These are phyloP conservation scores for bread wheat (Triticum aestivum) DNA, from an alignment of 176 grass and related monocot genomes.

Conservation along the genomic window IWGSC_CS_RefSeq_v2.1 NC_057797.1:280407838-280408337, in stretches of 20 bases:
- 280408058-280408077: conserved; percentile 26
- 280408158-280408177: conserved; percentile 60
- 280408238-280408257: conserved; percentile 26
- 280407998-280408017: not conserved
- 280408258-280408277: conserved; percentile 6
- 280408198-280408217: conserved; percentile 76
- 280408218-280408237: not conserved
- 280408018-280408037: conserved; percentile 8
- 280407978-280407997: not conserved
- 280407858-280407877: not conserved
- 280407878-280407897: not conserved
- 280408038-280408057: not conserved
- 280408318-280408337: not conserved
- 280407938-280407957: not conserved
- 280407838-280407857: not conserved
- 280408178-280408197: conserved; percentile 92
- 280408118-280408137: conserved; percentile 99
- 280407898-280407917: not conserved
- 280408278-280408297: not conserved
- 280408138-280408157: conserved; percentile 92
- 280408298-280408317: not conserved
- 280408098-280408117: conserved; percentile 95
- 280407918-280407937: not conserved
- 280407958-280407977: conserved; percentile 5
- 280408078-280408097: conserved; percentile 56